Conservation (phyloP, 805 yeast genomes). For the Saccharomycopsis selenospora region DNA sequence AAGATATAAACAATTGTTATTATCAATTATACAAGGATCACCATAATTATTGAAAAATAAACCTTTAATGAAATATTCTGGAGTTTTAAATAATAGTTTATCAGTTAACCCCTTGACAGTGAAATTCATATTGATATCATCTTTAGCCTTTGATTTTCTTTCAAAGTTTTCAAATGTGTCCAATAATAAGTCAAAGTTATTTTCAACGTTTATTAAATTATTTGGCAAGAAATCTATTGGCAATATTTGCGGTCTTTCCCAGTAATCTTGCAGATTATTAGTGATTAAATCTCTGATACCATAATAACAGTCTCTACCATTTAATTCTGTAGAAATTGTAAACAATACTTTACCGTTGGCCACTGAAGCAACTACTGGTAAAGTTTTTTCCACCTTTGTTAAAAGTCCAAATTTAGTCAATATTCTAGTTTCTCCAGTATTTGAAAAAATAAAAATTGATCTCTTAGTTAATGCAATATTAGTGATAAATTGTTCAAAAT, state of each 20-base stretch:
- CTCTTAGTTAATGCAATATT: slow-evolving; percentile 60
- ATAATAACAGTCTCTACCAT: slow-evolving; percentile 33
- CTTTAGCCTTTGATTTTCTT: slow-evolving; percentile 15
- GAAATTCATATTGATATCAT: slow-evolving; percentile 25
- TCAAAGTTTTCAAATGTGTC: slow-evolving; percentile 18
- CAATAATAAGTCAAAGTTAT: slow-evolving; percentile 21
- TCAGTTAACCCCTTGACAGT: slow-evolving; percentile 25
- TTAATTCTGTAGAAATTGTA: slow-evolving; percentile 35
- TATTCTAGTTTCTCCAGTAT: slow-evolving; percentile 63
- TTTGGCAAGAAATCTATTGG: slow-evolving; percentile 27
- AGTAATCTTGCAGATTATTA: slow-evolving; percentile 34
- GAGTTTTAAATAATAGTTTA: slow-evolving; percentile 5
- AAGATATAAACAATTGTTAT: slow-evolving; percentile 62
- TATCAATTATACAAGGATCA: slow-evolving; percentile 86
- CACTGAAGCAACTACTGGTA: slow-evolving; percentile 69
- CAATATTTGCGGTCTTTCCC: slow-evolving; percentile 32
- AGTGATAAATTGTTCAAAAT: slow-evolving; percentile 53
- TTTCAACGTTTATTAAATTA: slow-evolving; percentile 5
- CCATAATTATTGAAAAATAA: slow-evolving; percentile 83
- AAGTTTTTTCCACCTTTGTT: slow-evolving; percentile 55
- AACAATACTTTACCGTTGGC: slow-evolving; percentile 52
- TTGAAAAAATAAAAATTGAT: slow-evolving; percentile 62
- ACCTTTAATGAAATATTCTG: slow-evolving; percentile 41
- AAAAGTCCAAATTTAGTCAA: slow-evolving; percentile 73
- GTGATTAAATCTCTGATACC: slow-evolving; percentile 41